Percentiles rank a stretch among this genome's conserved stretches.
Conservation (phyloP, 2,329 filamentous ascomycete species). For the Trichoderma koningii region DNA sequence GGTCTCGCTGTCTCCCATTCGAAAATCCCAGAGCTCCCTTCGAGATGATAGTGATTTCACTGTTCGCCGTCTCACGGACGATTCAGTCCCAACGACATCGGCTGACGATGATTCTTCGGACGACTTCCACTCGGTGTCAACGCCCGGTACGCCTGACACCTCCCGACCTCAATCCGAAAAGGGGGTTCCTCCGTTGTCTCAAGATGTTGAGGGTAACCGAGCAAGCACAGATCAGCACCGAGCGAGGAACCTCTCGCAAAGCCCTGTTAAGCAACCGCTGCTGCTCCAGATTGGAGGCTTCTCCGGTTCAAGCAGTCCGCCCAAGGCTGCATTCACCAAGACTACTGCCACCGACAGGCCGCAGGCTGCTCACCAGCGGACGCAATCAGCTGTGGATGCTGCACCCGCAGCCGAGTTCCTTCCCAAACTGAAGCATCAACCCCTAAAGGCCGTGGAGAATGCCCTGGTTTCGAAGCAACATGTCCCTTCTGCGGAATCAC, state of each 20-base stretch:
- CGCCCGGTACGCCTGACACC: slow-evolving; percentile 44
- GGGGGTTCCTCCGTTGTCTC: slow-evolving; percentile 33
- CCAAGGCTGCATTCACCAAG: slow-evolving; percentile 1
- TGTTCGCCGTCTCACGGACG: slow-evolving; percentile 23
- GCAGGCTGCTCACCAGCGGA: slow-evolving; percentile 21
- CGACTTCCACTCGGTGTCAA: slow-evolving; percentile 41
- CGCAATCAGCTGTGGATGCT: slow-evolving; percentile 28
- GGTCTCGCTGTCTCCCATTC: slow-evolving; percentile 28
- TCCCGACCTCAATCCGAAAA: slow-evolving; percentile 47
- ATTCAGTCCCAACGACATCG: slow-evolving; percentile 35
- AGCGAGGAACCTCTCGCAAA: slow-evolving; percentile 17
- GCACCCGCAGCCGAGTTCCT: slow-evolving; percentile 34
- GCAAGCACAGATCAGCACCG: slow-evolving; percentile 5
- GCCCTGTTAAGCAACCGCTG: slow-evolving; percentile 12
- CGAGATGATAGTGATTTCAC: slow-evolving; percentile 28
- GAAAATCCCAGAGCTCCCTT: slow-evolving; percentile 21
- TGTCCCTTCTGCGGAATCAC: neutral
- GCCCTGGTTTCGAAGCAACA: slow-evolving; percentile 4
- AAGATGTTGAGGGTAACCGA: slow-evolving; percentile 21
- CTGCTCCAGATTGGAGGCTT: neutral
- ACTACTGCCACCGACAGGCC: slow-evolving; percentile 22
- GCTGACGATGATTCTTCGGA: slow-evolving; percentile 46
- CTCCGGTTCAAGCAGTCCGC: slow-evolving; percentile 6
- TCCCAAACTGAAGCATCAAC: slow-evolving; percentile 45
- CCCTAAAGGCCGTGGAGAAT: slow-evolving; percentile 38